Conservation (phyloP, 768 basidiomycete genomes). For the Mycena indigotica region DNA sequence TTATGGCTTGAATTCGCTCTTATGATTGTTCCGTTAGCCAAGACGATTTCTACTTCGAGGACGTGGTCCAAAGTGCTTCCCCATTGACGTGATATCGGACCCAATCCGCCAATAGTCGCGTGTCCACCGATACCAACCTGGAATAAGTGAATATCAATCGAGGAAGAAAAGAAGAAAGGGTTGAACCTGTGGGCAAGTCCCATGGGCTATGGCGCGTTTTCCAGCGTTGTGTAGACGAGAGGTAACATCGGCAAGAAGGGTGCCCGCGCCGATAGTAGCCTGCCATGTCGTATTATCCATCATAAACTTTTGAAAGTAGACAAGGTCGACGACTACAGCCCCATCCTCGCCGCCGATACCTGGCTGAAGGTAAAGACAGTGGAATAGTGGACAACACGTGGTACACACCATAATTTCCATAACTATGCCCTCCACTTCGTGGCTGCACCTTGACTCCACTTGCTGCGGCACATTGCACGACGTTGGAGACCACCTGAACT, state of each 20-base stretch:
- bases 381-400: background rate
- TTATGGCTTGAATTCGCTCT: background rate
- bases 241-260: constrained; percentile 27
- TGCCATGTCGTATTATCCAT: constrained; percentile 30
- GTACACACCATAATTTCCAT: constrained; percentile 16
- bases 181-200: constrained; percentile 33
- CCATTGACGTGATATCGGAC: constrained; percentile 27
- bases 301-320: constrained; percentile 25
- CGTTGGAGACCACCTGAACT: constrained; percentile 15
- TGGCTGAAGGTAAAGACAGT: background rate
- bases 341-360: constrained; percentile 28
- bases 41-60: background rate
- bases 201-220: constrained; percentile 31
- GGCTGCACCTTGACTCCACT: constrained; percentile 20
- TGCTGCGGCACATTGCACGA: background rate
- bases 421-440: constrained; percentile 21
- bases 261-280: constrained; percentile 28
- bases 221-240: constrained; percentile 19
- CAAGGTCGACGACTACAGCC: constrained; percentile 33
- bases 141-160: background rate
- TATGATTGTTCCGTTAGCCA: background rate
- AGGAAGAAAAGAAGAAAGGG: no score
- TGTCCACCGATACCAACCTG: constrained; percentile 30
- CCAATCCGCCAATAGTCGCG: constrained; percentile 27
- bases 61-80: constrained; percentile 30